Percentiles rank a stretch among this genome's conserved stretches.
Conservation (phyloP, 2,329 filamentous ascomycete genomes). For the Phaeophleospora eucalypticola region DNA sequence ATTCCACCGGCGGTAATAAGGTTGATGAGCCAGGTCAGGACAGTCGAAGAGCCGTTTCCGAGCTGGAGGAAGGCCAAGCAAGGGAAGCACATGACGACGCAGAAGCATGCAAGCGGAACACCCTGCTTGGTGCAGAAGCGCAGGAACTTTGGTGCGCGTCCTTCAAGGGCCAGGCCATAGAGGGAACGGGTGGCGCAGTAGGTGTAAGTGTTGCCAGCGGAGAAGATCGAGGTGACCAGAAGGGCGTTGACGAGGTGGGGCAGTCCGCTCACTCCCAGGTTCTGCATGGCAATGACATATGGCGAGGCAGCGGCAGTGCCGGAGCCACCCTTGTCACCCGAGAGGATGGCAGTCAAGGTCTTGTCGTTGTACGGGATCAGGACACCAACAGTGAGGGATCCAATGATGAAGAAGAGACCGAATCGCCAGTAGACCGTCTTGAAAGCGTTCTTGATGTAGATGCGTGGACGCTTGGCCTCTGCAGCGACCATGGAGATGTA, state of each 20-base stretch:
- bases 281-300: constrained; percentile 43
- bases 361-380: constrained; percentile 36
- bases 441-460: constrained; percentile 46
- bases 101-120: constrained; percentile 56
- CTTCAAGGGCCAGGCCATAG: constrained; percentile 51
- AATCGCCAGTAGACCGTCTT: constrained; percentile 48
- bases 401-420: constrained; percentile 46
- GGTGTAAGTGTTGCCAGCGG: constrained; percentile 51
- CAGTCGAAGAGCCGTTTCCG: constrained; percentile 23
- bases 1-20: constrained; percentile 53
- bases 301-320: constrained; percentile 30
- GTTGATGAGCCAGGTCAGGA: constrained; percentile 43
- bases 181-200: constrained; percentile 51
- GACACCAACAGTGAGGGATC: constrained; percentile 44
- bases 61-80: constrained; percentile 32
- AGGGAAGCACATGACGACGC: constrained; percentile 37
- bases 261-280: constrained; percentile 40
- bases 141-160: constrained; percentile 51
- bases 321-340: constrained; percentile 10
- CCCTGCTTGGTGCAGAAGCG: constrained; percentile 56
- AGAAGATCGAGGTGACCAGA: constrained; percentile 50
- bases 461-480: constrained; percentile 44
- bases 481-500: constrained; percentile 48
- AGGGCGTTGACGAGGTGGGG: constrained; percentile 35
- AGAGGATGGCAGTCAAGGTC: constrained; percentile 23